Conservation (phyloP, 129 eudicot genomes). For the Lonicera japonica region DNA sequence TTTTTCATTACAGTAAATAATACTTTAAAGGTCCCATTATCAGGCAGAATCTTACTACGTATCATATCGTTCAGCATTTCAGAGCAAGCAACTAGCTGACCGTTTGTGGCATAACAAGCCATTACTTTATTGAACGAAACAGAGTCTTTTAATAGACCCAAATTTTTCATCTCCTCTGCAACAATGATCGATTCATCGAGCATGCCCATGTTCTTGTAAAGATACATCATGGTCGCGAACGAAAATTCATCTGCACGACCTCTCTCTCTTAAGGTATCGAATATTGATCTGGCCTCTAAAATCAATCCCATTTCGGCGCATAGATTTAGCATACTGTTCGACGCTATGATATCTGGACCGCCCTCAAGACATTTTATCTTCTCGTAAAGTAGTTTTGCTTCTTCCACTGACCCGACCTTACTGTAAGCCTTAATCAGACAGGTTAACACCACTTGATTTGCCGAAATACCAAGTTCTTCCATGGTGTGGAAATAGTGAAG, state of each 20-base stretch:
- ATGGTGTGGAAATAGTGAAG: constrained; percentile 45
- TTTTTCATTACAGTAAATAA: constrained; percentile 61
- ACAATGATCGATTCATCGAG: constrained; percentile 63
- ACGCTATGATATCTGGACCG: constrained; percentile 81
- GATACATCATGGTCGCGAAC: constrained; percentile 66
- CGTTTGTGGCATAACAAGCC: constrained; percentile 71
- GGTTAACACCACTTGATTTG: constrained; percentile 63
- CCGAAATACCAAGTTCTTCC: constrained; percentile 61
- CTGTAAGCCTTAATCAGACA: constrained; percentile 77
- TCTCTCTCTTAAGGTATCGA: constrained; percentile 40
- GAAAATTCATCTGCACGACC: constrained; percentile 59
- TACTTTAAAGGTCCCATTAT: constrained; percentile 52
- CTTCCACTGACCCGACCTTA: constrained; percentile 58
- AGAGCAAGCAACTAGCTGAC: constrained; percentile 61
- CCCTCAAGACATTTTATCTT: constrained; percentile 52
- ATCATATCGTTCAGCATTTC: constrained; percentile 62
- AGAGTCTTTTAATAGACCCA: constrained; percentile 48
- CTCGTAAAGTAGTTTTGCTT: constrained; percentile 53
- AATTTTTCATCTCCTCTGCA: constrained; percentile 61
- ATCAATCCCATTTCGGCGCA: constrained; percentile 76
- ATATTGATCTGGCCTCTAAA: constrained; percentile 56
- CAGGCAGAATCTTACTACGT: constrained; percentile 36
- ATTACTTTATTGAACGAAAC: constrained; percentile 60
- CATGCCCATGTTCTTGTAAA: constrained; percentile 80
- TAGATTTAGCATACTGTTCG: constrained; percentile 69